These are phyloP conservation scores for Fusarium heterosporum DNA, from an alignment of 2,329 filamentous ascomycete genomes.

Conservation along the genomic window DNA sequence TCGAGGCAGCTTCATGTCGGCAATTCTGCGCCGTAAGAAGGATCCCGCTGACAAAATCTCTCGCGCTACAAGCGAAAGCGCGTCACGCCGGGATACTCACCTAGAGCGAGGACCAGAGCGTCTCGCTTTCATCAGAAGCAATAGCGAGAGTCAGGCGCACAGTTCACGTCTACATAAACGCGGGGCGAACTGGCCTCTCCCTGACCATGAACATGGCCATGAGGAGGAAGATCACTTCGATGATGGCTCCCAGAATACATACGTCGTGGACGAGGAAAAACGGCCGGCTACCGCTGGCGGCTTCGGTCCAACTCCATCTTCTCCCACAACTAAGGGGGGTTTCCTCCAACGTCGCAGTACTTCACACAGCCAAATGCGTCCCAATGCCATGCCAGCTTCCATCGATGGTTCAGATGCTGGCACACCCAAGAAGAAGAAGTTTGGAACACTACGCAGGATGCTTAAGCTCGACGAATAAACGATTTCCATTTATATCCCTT, in stretches of 20 bases:
- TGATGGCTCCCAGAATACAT: constrained; percentile 43
- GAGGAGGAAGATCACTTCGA: constrained; percentile 47
- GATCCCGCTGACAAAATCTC: constrained; percentile 64
- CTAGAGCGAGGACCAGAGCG: constrained; percentile 70
- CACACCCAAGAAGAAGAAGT: constrained; percentile 71
- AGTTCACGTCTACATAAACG: constrained; percentile 46
- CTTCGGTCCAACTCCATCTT: constrained; percentile 42
- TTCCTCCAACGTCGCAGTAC: constrained; percentile 54
- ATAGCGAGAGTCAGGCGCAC: constrained; percentile 47
- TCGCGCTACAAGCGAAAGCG: constrained; percentile 66
- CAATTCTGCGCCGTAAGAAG: constrained; percentile 72
- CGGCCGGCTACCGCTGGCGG: constrained; percentile 54
- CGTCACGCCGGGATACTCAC: constrained; percentile 70
- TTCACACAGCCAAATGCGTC: constrained; percentile 50
- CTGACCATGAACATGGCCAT: constrained; percentile 50
- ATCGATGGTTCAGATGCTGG: constrained; percentile 30
- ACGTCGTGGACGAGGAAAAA: constrained; percentile 42
- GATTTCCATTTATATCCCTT: neutral
- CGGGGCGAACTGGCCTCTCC: constrained; percentile 52
- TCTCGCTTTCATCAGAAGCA: constrained; percentile 59
- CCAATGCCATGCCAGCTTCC: constrained; percentile 16
- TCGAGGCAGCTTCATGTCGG: constrained; percentile 66
- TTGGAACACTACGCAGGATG: constrained; percentile 72
- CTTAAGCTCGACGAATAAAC: constrained; percentile 65
- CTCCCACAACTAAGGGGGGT: constrained; percentile 48